Evolutionary conservation across 768 basidiomycete species (phyloP), one percentile per base, ranked within the genome.

Genomic region (Termitomyces sp.): DNA sequence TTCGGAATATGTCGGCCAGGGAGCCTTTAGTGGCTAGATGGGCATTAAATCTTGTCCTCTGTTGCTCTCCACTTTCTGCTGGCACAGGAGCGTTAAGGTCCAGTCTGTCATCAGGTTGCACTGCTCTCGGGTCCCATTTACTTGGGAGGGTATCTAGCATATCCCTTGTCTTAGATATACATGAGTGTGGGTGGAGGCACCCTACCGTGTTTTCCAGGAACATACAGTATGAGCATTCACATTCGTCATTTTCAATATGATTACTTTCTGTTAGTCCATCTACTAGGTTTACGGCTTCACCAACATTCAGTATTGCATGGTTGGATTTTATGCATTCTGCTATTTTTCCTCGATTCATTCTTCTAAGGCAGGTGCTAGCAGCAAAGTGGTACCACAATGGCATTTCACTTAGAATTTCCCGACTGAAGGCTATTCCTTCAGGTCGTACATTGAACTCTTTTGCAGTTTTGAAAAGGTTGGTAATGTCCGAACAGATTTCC

Each of bases 21-120:
- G 26, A 3, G 4, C 30, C 30, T 8, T 30, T 8, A 1, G 8
- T 30, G 4, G 30, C 30, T 8, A 30, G 4, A 1, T 9, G 1
- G 9, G 30, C 30, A 30, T 30, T 30, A 9, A 30, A 30, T 1
- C 1, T 9, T 6, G 30, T 5, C 4, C 30, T 9, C 8, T 6
- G 8, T 1, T 9, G 8, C 1, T 8, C 30, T 9, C 8, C 9
- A 6, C 6, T 28, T 28, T 28, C 26, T 6, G 6, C 2, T 6
- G 2, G 26, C 8, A 1, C 4, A 1, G 1, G 5, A 1, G 3
- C 8, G 4, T 1, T 1, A 5, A 1, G 4, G 4, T 30, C 8
- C 8, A 30, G n/a, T 9, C 15, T 40, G 9, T 41, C 9, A 9
- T 21, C 19, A 2, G 40, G 40, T 11, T 41, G 40, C 0, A 0